phyloP scores from a whole-genome alignment of 225 moss, liverwort and hornwort species.

The Pseudoscleropodium purum region DNA sequence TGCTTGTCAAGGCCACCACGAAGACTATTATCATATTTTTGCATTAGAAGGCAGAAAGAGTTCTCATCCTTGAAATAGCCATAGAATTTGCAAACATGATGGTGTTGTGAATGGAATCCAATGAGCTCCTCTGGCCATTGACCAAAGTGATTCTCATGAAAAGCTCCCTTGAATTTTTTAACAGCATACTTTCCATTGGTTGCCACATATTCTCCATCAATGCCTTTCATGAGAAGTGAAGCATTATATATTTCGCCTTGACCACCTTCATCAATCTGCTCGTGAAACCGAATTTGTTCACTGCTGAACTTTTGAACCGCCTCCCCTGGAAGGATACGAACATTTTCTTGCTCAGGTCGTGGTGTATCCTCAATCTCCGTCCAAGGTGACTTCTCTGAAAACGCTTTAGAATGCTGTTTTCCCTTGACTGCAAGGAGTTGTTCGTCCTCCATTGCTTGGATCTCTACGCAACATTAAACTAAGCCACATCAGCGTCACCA shows the following conservation, averaged over 20 bases:
- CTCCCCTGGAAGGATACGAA: background rate
- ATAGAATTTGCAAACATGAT: background rate
- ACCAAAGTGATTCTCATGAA: background rate
- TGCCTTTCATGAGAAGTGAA: background rate
- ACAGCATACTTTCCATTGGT: background rate
- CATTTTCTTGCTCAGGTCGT: background rate
- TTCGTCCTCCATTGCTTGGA: background rate
- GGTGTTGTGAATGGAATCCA: background rate
- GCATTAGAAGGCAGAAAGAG: background rate
- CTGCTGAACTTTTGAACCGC: background rate
- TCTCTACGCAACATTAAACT: background rate
- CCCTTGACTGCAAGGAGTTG: background rate
- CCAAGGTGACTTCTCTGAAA: background rate
- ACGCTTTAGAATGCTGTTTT: background rate
- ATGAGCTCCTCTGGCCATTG: background rate
- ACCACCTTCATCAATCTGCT: background rate
- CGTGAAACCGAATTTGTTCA: background rate
- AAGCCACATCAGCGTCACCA: background rate
- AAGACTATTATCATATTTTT: background rate
- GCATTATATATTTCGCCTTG: background rate
- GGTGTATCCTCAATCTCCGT: background rate
- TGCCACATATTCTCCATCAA: background rate
- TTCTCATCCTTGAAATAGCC: background rate
- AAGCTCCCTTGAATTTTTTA: background rate
- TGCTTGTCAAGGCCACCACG: background rate